phyloP scores from a whole-genome alignment of 23 red algal genomes.

The Chondrus crispus region DNA sequence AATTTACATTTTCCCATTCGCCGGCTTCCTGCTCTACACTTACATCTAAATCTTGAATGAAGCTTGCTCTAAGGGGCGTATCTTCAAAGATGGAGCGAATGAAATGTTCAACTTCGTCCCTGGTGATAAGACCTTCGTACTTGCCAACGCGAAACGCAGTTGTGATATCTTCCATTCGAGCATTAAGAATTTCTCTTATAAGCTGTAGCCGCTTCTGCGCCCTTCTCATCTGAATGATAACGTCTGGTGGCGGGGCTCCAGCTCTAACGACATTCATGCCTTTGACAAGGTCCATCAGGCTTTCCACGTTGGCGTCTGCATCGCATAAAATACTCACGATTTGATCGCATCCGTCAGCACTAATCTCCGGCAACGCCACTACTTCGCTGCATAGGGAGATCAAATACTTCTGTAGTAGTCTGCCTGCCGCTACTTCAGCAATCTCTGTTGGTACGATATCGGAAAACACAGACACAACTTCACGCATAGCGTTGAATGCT shows the following conservation, averaged over 20 bases:
- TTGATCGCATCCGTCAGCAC: slow-evolving; percentile 64
- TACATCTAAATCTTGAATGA: slow-evolving; percentile 49
- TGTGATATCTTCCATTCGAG: slow-evolving; percentile 73
- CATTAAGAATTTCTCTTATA: slow-evolving; percentile 47
- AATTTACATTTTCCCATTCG: slow-evolving; percentile 63
- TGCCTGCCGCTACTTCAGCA: slow-evolving; percentile 39
- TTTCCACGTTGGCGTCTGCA: slow-evolving; percentile 24
- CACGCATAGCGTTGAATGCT: slow-evolving; percentile 58
- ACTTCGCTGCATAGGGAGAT: slow-evolving; percentile 40
- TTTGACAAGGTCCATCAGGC: slow-evolving; percentile 40
- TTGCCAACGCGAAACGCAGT: slow-evolving; percentile 44
- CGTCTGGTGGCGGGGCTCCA: slow-evolving; percentile 17
- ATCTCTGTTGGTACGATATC: slow-evolving; percentile 60
- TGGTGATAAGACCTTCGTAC: slow-evolving; percentile 44
- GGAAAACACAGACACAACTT: slow-evolving; percentile 53
- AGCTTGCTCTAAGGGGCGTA: slow-evolving; percentile 40
- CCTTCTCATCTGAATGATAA: slow-evolving; percentile 14
- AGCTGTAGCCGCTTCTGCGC: neutral
- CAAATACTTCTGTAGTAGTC: slow-evolving; percentile 57
- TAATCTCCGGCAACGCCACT: slow-evolving; percentile 52
- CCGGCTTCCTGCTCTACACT: slow-evolving; percentile 40
- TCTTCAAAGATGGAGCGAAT: slow-evolving; percentile 68
- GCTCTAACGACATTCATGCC: slow-evolving; percentile 18
- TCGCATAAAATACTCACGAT: slow-evolving; percentile 46
- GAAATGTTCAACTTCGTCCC: slow-evolving; percentile 57